Evolutionary conservation across 306 rosid genomes (phyloP).

Genomic region (Ormosia semicastrata): DNA sequence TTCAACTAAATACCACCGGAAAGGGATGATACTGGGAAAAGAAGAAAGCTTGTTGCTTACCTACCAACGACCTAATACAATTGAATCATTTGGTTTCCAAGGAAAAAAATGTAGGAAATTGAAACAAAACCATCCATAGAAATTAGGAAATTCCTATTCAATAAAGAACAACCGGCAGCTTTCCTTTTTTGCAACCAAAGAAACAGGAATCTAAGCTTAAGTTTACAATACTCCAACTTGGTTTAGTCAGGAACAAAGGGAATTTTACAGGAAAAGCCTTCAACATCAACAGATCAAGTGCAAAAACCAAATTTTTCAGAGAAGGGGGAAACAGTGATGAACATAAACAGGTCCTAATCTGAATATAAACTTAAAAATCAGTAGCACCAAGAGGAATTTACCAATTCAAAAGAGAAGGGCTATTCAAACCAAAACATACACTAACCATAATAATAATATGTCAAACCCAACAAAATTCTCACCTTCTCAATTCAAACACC

Average conservation of each 20-base stretch:
- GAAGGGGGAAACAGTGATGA: not conserved
- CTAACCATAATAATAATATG: not conserved
- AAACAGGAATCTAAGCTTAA: not conserved
- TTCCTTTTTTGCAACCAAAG: not conserved
- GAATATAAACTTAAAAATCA: not conserved
- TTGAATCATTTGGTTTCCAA: slow-evolving; percentile 29
- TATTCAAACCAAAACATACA: not conserved
- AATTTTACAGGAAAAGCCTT: slow-evolving; percentile 3
- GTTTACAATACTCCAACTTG: not conserved
- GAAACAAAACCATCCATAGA: slow-evolving; percentile 10
- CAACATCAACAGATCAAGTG: slow-evolving; percentile 35
- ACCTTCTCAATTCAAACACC: slow-evolving; percentile 32
- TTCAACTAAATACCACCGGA: slow-evolving; percentile 25
- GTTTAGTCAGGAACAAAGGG: not conserved
- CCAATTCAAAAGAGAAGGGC: not conserved
- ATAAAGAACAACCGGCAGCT: not conserved
- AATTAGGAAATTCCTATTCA: slow-evolving; percentile 8
- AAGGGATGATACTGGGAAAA: not conserved
- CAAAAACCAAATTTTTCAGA: not conserved
- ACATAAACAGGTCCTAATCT: not conserved
- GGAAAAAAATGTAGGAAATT: slow-evolving; percentile 29
- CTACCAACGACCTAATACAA: slow-evolving; percentile 55
- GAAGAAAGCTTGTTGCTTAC: slow-evolving; percentile 40
- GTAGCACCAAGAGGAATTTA: not conserved
- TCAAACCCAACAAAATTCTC: slow-evolving; percentile 8